Conservation (phyloP, 768 basidiomycete genomes). For the Xerocomellus dryophilus region DNA sequence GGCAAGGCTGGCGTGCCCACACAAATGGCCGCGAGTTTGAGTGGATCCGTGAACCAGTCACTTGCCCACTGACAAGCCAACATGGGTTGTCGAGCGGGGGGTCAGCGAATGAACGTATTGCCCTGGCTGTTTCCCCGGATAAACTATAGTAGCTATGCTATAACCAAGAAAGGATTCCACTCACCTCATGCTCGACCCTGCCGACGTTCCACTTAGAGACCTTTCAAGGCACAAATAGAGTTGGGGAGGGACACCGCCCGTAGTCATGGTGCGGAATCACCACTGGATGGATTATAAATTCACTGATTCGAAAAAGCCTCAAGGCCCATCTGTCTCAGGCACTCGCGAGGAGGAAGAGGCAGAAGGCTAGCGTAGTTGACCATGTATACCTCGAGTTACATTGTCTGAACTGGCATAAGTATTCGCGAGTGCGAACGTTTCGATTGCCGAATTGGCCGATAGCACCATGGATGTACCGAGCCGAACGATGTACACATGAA, state of each 20-base stretch:
- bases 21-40: neutral
- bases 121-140: neutral
- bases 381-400: too few species aligned
- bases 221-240: conserved; percentile 9
- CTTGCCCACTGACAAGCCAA: too few species aligned
- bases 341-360: neutral
- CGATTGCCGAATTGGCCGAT: neutral
- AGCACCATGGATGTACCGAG: neutral
- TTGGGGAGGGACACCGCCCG: neutral
- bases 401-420: too few species aligned
- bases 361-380: neutral
- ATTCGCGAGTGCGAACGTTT: neutral
- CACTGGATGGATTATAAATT: neutral
- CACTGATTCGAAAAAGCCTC: neutral
- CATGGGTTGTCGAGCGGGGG: neutral
- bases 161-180: neutral
- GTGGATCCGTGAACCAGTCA: neutral
- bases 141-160: neutral
- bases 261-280: neutral
- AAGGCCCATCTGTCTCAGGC: neutral
- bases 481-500: too few species aligned
- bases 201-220: neutral
- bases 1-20: neutral
- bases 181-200: neutral
- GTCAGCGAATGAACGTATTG: neutral